These are phyloP conservation scores for Coelastrella sp. DNA, from an alignment of 139 green algal genomes.

Conservation along the genomic window DNA sequence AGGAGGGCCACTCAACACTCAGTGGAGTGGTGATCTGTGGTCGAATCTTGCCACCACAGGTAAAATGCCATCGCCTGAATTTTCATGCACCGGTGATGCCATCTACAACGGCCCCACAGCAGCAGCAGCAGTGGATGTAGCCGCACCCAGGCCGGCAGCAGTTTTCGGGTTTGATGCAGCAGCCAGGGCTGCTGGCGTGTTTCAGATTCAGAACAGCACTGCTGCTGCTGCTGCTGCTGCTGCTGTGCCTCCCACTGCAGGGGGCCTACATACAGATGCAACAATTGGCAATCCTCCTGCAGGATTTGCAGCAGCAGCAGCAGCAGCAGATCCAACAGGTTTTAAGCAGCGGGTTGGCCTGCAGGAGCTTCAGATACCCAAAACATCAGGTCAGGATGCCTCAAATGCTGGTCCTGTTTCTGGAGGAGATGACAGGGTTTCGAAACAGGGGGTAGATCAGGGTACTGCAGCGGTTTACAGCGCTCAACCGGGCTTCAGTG, in stretches of 20 bases:
- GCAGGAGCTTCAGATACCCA: background rate
- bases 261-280: too few species aligned
- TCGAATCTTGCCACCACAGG: background rate
- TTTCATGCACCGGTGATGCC: background rate
- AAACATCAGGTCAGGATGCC: background rate
- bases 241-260: background rate
- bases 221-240: background rate
- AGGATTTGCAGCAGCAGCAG: background rate
- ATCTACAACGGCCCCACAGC: background rate
- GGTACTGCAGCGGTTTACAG: background rate
- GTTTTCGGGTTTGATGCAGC: background rate
- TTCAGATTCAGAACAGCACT: background rate
- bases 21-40: conserved; percentile 17
- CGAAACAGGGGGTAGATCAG: background rate
- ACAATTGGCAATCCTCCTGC: too few species aligned
- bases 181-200: background rate
- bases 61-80: background rate
- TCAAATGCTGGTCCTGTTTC: background rate
- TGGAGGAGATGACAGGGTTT: background rate
- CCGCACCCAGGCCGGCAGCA: background rate
- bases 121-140: background rate
- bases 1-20: background rate
- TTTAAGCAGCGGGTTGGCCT: background rate
- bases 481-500: background rate
- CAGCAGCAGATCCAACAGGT: background rate